Evolutionary conservation across 75 land plant species (phyloP).

Genomic region (Pinus tabuliformis): DNA sequence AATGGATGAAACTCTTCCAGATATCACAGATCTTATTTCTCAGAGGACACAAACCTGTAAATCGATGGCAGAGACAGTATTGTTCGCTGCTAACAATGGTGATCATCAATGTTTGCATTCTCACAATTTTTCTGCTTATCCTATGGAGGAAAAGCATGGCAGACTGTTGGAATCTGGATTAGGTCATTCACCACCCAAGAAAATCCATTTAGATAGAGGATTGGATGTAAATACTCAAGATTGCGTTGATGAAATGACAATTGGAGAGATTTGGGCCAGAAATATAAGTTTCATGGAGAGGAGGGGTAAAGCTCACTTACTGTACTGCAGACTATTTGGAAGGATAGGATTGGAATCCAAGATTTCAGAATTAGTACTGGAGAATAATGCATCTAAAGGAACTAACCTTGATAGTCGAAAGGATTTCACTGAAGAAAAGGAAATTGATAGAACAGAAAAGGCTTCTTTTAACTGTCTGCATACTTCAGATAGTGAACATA

Average conservation of each 20-base stretch:
- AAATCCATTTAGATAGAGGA: not conserved
- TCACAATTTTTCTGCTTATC: not conserved
- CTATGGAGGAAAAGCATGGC: not conserved
- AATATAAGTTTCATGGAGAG: slow-evolving; percentile 1
- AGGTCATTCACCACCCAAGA: slow-evolving; percentile 1
- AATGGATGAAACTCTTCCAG: not conserved
- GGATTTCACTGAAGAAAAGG: not conserved
- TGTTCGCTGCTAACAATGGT: not conserved
- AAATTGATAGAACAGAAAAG: not conserved
- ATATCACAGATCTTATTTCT: not conserved
- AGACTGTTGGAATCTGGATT: not conserved
- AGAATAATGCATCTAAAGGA: not conserved
- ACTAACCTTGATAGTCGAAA: not conserved
- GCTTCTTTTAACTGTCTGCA: not conserved
- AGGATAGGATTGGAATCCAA: not conserved
- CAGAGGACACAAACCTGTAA: not conserved
- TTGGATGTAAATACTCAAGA: not conserved
- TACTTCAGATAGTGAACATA: not conserved
- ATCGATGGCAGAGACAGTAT: not conserved
- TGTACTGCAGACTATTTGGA: not conserved
- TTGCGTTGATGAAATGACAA: not conserved
- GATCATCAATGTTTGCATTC: not conserved
- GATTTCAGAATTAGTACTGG: not conserved
- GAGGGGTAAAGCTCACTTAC: not conserved
- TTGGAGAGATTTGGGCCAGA: slow-evolving; percentile 3